Conservation (phyloP, 805 yeast genomes). For the Wickerhamiella qilinensis region DNA sequence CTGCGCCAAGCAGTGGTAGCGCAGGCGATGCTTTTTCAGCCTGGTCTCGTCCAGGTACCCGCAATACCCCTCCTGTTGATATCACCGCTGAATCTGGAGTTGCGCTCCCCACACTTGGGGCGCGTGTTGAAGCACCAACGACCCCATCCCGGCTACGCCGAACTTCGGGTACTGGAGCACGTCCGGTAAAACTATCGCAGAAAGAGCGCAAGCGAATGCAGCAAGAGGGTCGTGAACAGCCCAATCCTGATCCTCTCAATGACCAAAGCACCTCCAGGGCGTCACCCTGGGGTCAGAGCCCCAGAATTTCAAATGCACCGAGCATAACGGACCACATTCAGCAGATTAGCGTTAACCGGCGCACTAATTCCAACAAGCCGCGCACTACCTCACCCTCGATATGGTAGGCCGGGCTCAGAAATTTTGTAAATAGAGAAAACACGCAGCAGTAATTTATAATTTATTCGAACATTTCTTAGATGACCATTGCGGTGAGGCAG, state of each 20-base stretch:
- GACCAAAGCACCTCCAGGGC: neutral
- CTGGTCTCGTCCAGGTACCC: too few relatives aligned
- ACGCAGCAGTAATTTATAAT: too few relatives aligned
- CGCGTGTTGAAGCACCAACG: neutral
- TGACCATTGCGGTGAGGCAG: too few relatives aligned
- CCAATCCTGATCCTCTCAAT: neutral
- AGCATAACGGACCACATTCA: neutral
- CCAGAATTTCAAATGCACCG: neutral
- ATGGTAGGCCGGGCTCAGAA: neutral
- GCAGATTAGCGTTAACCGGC: neutral
- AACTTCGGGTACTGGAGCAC: neutral
- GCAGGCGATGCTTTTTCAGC: too few relatives aligned
- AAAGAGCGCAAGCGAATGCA: slow-evolving; percentile 1
- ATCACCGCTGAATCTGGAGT: neutral
- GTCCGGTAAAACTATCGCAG: slow-evolving; percentile 1
- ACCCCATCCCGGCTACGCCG: neutral
- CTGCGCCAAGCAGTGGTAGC: too few relatives aligned
- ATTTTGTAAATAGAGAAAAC: neutral
- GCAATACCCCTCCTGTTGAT: too few relatives aligned
- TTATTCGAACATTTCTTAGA: too few relatives aligned
- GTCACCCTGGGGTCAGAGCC: neutral
- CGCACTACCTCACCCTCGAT: neutral
- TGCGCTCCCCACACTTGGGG: neutral
- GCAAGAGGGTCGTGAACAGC: neutral
- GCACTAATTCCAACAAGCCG: neutral